Percentiles rank a stretch among this genome's conserved stretches.
These are phyloP conservation scores for Antrodiella citrinella DNA, from an alignment of 768 basidiomycete species.

Conservation along the genomic window DNA sequence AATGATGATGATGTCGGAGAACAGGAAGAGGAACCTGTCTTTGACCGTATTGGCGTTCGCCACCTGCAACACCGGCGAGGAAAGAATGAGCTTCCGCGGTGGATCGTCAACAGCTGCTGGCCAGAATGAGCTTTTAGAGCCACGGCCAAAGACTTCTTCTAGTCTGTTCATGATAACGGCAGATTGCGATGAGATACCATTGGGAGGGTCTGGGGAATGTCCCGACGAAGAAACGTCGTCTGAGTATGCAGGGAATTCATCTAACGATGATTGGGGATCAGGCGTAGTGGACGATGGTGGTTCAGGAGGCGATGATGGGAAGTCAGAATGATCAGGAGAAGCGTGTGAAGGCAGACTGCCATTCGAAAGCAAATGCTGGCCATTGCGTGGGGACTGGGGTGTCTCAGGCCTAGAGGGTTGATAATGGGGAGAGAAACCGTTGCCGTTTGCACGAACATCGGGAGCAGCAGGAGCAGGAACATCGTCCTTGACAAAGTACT, in stretches of 20 bases:
- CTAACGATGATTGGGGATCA: conserved; percentile 71
- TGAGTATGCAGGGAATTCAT: conserved; percentile 60
- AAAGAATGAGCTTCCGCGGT: conserved; percentile 77
- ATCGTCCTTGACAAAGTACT: background rate
- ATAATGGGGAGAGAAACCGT: background rate
- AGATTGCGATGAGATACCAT: conserved; percentile 33
- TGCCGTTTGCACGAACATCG: conserved; percentile 2
- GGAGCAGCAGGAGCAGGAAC: background rate
- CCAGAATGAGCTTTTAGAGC: conserved; percentile 48
- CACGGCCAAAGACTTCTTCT: conserved; percentile 61
- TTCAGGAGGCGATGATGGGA: conserved; percentile 36
- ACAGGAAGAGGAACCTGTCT: conserved; percentile 94
- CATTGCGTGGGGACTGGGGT: conserved; percentile 7
- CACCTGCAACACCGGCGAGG: conserved; percentile 86
- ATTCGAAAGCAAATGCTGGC: background rate
- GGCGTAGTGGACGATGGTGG: conserved; percentile 59
- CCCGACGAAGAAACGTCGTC: conserved; percentile 59
- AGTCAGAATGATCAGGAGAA: conserved; percentile 11
- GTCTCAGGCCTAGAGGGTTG: background rate
- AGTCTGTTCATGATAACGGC: conserved; percentile 56
- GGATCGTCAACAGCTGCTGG: conserved; percentile 72
- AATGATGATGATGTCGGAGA: conserved; percentile 89
- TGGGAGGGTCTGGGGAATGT: conserved; percentile 39
- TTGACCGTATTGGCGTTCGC: conserved; percentile 92
- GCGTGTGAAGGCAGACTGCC: background rate